These are phyloP conservation scores for Fusarium subtropicale DNA, from an alignment of 2,329 filamentous ascomycete genomes.

Conservation along the genomic window DNA sequence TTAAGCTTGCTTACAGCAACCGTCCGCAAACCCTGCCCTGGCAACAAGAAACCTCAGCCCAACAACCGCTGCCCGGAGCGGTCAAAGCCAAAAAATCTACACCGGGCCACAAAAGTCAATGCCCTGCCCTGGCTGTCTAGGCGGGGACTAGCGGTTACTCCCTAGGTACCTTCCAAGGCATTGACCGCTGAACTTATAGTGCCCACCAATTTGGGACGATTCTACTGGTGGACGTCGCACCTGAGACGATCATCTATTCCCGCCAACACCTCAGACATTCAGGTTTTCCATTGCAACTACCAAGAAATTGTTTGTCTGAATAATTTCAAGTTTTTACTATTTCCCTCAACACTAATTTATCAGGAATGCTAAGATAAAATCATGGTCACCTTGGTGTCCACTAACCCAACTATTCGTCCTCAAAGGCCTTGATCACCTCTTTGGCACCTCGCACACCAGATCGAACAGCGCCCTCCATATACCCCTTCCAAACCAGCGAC, in stretches of 20 bases:
- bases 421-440: constrained; percentile 31
- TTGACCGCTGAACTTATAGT: constrained; percentile 28
- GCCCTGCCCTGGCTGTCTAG: constrained; percentile 12
- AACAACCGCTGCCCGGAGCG: constrained; percentile 29
- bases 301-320: constrained; percentile 1
- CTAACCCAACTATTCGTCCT: constrained; percentile 3
- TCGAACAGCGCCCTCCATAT: constrained; percentile 44
- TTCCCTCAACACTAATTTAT: not conserved
- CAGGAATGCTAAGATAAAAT: not conserved
- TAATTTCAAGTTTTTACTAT: not conserved
- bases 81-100: constrained; percentile 20
- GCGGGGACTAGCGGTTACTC: constrained; percentile 35
- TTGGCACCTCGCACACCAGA: constrained; percentile 36
- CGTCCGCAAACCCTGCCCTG: constrained; percentile 13
- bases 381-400: not conserved
- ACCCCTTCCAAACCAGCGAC: constrained; percentile 44
- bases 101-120: constrained; percentile 16
- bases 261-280: not conserved
- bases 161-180: constrained; percentile 29
- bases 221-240: constrained; percentile 2
- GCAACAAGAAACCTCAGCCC: constrained; percentile 31
- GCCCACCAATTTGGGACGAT: not conserved
- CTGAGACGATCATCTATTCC: constrained; percentile 22
- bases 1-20: constrained; percentile 27
- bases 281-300: not conserved